Base-by-base conservation (phyloP, 75 land plant genomes). In the Cunninghamia lanceolata region DNA sequence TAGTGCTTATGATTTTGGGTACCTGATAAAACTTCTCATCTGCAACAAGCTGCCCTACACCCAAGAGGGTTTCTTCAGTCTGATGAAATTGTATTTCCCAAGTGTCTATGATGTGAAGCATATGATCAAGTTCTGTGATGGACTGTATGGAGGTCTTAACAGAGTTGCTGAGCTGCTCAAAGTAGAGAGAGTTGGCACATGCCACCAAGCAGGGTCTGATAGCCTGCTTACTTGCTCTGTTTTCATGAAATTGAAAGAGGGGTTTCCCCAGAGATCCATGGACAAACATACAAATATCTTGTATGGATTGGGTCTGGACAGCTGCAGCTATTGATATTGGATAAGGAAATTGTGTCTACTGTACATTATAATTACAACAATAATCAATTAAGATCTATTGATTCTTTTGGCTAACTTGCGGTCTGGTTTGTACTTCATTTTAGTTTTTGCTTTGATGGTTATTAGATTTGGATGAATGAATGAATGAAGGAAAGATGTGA, bases 1-100 rank as follows among this genome's bases (percentile, higher is more conserved):
- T 88, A 85, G 96, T 87, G 88, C 90, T 28, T 95, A 93, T 84
- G 94, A 94, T 66, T 94, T 94, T 82, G 95, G 87, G 71, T 94
- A 94, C 88, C 84, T 94, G 84, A 86, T 96, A 54, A 96, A 95
- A 88, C 85, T 94, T 66, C 93, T 96, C 86, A 96, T 94, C 47
- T 89, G 91, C 83, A 88, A 91, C 85, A 40, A 39, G 8, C 70
- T 96, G 86, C 97, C 98, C 28, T 78, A 21, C 3, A 47, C 47
- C 7, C 53, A 87, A 47, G 88, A 47, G 14, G 89, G 86, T 3
- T 94, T 94, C 84, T n/a, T 90, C 47, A 83, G 14, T 7, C 36
- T 89, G 54, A 17, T 93, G 47, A 84, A 82, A 83, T 87, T 50
- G 82, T 90, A 87, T 47, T 93, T 94, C 59, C 95, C 96, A 71